Base-by-base conservation (phyloP, 208 protist genomes). In the Porcisia hertigi region DNA sequence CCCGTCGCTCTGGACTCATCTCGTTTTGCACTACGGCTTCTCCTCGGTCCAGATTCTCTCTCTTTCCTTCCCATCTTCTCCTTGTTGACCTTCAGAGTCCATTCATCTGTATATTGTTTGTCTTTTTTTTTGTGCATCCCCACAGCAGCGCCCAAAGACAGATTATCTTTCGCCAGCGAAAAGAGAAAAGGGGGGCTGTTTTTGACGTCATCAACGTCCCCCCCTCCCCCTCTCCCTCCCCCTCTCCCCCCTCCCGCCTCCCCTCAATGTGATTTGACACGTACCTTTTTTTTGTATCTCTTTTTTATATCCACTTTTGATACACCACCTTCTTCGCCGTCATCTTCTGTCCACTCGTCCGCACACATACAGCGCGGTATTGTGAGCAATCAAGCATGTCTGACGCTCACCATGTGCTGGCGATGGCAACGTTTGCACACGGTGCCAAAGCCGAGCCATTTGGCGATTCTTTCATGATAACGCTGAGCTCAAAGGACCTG, bases 381-480 rank as follows among this genome's bases (percentile, higher is more conserved):
- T 55, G 34, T 41, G 3, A 3, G 25, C 66, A 23, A 43, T 16
- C 47, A 9, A 53, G 3, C 49, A 82, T 82, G 77, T 55, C 66
- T 12, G 54, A 65, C 9, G 23, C 30, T 9, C 66, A 62, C 1
- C 67, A 71, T 41, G 73, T 77, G 20, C 57, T 71, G 20, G 73
- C 73, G 25, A 59, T 71, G 58, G 77, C 59, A n/a, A 52, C 77
- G 57, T 49, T 25, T 18, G 30, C 65, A 39, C 54, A 55, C 47
- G 64, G 75, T 36, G 63, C 73, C 69, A 72, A 71, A 2, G 90
- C 86, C 7, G 84, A 87, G 75, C 83, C 91, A 8, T 95, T 92
- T 78, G 91, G 91, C 53, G 80, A 89, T 25, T 64, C 71, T 47
- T 90, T 86, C 9, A 80, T 87, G 72, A 84, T 95, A 41, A 86